Base-by-base conservation (phyloP, 306 rosid genomes). In the Prunus mira region DNA sequence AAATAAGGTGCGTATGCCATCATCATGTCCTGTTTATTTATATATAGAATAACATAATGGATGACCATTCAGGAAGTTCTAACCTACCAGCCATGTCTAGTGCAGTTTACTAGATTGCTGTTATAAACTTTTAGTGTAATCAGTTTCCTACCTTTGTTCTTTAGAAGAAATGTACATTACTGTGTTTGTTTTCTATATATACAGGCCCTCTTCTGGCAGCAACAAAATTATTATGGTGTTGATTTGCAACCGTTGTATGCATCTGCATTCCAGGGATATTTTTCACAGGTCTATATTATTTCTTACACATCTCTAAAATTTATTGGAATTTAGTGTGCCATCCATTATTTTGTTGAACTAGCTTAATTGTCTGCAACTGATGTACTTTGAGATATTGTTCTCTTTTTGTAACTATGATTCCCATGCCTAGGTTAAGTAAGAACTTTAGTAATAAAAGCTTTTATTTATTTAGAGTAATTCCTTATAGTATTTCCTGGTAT, bases 181-280 rank as follows among this genome's bases (percentile, higher is more conserved):
- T 62, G 11, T 72, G 51, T 30, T 67, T 69, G 9, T 79, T 67
- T 67, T 13, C 6, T 56, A 15, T 80, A 27, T 68, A 46, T 72
- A 32, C 82, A 84, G 95, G 99, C 98, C 32, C 96, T 95, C 84
- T 95, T 95, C 86, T 95, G 98, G 98, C 99, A 92, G 88, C 99
- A 95, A 73, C 96, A 91, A 70, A 92, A 87, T 80, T 95, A 92
- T 77, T 95, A 85, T 66, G 99, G 99, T 69, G 98, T 95, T 80
- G 90, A 95, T 88, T 91, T 95, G 92, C 89, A 91, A 43, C 90
- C 96, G 56, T 86, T 94, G 83, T 88, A 91, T 55, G 95, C 89
- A 72, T 85, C 98, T 51, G 98, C 98, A 60, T 94, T 90, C 77
- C 89, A 92, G 70, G 98, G 96, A 82, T 90, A 90, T 76, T 94